Evolutionary conservation across 2,329 filamentous ascomycete species (phyloP).

Genomic region (Aspergillus hortae): DNA sequence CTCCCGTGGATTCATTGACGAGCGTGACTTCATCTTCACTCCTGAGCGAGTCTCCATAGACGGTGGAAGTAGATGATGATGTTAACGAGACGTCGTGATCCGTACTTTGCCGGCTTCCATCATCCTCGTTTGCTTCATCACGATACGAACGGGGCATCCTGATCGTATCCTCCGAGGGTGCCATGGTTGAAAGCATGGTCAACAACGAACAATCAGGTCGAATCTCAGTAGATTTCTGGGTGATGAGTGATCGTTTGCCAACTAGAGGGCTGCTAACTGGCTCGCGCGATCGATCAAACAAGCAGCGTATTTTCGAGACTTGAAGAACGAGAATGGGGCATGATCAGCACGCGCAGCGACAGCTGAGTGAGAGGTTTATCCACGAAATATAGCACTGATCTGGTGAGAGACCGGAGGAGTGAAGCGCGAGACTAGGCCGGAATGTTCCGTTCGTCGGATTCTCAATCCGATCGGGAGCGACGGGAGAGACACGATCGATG

Average conservation of each 20-base stretch:
- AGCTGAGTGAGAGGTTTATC: slow-evolving; percentile 1
- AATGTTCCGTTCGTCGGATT: slow-evolving; percentile 14
- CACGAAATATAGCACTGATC: not conserved
- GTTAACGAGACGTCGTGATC: slow-evolving; percentile 25
- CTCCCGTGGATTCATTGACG: slow-evolving; percentile 23
- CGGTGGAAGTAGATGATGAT: slow-evolving; percentile 18
- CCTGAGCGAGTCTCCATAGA: slow-evolving; percentile 22
- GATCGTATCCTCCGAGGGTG: slow-evolving; percentile 35
- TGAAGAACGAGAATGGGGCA: slow-evolving; percentile 15
- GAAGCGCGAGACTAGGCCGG: slow-evolving; percentile 5
- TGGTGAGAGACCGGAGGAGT: not conserved
- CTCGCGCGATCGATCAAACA: slow-evolving; percentile 14
- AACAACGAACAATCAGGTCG: slow-evolving; percentile 1
- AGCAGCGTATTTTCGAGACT: slow-evolving; percentile 10
- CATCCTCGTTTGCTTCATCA: slow-evolving; percentile 32
- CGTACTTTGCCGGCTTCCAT: slow-evolving; percentile 21
- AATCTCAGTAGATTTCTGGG: not conserved
- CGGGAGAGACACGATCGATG: slow-evolving; percentile 5
- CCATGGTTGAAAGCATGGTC: slow-evolving; percentile 33
- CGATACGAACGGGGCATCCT: slow-evolving; percentile 30
- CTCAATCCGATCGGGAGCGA: slow-evolving; percentile 9
- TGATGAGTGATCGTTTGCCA: not conserved
- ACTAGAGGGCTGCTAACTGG: not conserved
- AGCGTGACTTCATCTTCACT: slow-evolving; percentile 28
- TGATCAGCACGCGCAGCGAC: slow-evolving; percentile 15